Evolutionary conservation across 2,329 filamentous ascomycete species (phyloP).

Genomic region (Ophiosphaerella narmari): DNA sequence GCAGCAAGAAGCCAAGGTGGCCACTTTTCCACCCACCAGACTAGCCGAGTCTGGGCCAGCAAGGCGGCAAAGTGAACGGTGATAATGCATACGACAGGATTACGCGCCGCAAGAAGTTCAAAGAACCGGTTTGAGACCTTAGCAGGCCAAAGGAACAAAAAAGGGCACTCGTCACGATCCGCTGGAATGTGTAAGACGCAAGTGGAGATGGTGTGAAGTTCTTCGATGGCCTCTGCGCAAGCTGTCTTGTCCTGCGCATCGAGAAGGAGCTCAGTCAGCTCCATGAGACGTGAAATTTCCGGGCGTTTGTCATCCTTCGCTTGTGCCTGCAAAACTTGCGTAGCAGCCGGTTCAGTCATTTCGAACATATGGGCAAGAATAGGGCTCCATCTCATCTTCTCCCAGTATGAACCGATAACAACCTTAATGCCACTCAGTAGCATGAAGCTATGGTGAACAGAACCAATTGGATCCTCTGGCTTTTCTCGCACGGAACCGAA

Average conservation of each 20-base stretch:
- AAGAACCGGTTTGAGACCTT: slow-evolving; percentile 27
- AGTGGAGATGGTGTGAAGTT: slow-evolving; percentile 27
- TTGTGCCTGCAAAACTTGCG: slow-evolving; percentile 16
- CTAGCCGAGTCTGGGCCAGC: slow-evolving; percentile 21
- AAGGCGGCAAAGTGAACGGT: slow-evolving; percentile 33
- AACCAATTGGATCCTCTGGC: slow-evolving; percentile 33
- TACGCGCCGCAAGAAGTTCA: slow-evolving; percentile 29
- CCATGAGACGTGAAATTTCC: slow-evolving; percentile 28
- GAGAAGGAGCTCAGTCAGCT: slow-evolving; percentile 27
- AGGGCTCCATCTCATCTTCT: slow-evolving; percentile 21
- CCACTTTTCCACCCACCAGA: slow-evolving; percentile 39
- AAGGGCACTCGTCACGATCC: slow-evolving; percentile 26
- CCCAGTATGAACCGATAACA: slow-evolving; percentile 30
- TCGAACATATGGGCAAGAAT: slow-evolving; percentile 20
- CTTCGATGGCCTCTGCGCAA: slow-evolving; percentile 26
- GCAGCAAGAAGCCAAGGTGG: slow-evolving; percentile 32
- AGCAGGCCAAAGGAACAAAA: slow-evolving; percentile 34
- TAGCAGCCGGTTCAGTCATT: slow-evolving; percentile 9
- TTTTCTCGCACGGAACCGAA: slow-evolving; percentile 33
- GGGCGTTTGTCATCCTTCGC: slow-evolving; percentile 17
- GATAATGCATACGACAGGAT: slow-evolving; percentile 36
- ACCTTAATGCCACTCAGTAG: slow-evolving; percentile 32
- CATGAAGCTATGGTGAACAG: slow-evolving; percentile 37
- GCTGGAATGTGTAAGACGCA: slow-evolving; percentile 20
- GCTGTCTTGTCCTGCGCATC: slow-evolving; percentile 24